Conservation (phyloP, 225 moss, liverwort and hornwort species). For the Climacium dendroides region DNA sequence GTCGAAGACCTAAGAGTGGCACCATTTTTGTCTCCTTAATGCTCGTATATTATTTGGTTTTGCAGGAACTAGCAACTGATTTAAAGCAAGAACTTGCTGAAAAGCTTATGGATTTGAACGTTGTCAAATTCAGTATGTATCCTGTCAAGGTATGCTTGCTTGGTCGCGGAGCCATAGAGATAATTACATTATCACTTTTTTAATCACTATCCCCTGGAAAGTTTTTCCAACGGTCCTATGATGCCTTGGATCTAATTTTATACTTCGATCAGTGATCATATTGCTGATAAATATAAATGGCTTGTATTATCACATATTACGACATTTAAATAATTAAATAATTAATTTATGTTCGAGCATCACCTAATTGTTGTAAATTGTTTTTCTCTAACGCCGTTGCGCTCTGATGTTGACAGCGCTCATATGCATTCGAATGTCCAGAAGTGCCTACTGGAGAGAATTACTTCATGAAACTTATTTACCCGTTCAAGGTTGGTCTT, state of each 20-base stretch:
- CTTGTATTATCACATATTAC: neutral
- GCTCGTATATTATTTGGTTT: neutral
- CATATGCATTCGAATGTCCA: constrained; percentile 80
- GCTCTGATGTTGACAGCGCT: constrained; percentile 51
- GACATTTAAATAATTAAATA: no score
- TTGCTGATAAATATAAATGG: neutral
- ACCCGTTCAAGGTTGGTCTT: constrained; percentile 68
- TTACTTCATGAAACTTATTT: constrained; percentile 78
- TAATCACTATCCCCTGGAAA: neutral
- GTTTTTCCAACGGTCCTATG: neutral
- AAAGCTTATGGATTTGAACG: constrained; percentile 72
- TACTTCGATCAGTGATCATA: neutral
- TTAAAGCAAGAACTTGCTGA: constrained; percentile 79
- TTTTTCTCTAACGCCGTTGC: neutral
- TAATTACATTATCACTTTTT: neutral
- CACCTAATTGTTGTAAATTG: neutral
- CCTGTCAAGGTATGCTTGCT: constrained; percentile 68
- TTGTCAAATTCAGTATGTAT: constrained; percentile 66
- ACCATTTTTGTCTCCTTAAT: neutral
- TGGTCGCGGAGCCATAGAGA: neutral
- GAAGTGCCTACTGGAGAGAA: constrained; percentile 77
- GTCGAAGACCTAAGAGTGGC: neutral
- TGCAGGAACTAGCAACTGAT: constrained; percentile 60
- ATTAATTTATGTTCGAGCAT: neutral
- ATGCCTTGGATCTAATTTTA: neutral